Evolutionary conservation across 176 grass and related monocot species (phyloP), one percentile per base, ranked within the genome.

Genomic region (Rhipidocladum racemiflorum): DNA sequence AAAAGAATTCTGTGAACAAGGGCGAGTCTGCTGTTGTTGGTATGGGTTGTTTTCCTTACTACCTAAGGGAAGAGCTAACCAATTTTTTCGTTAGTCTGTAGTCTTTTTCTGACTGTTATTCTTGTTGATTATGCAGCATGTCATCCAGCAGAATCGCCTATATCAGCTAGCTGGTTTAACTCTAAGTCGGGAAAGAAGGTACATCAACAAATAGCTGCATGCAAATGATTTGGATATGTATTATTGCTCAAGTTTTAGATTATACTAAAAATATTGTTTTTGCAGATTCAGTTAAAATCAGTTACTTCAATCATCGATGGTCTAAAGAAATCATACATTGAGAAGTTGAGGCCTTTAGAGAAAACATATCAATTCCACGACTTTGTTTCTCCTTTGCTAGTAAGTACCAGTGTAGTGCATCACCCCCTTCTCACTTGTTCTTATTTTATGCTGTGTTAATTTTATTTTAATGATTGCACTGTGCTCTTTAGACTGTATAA

Each of bases 301-400:
- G 96, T 98, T 70, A 95, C 96, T 72, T 98, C 96, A 9, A 90
- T 98, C 54, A 80, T 91, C 23, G 96, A 98, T 74, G 96, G 96
- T 43, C 75, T 98, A 83, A 98, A 98, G 85, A 94, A 90, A 91
- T 69, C 85, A 67, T 98, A 98, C 72, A 86, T 93, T 28, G 90
- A 98, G 86, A 98, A 91, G 14, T 24, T 98, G 84, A 95, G 88
- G 44, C 96, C 92, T 44, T 53, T 95, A 48, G 96, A 98, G 65
- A 91, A 89, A 78, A 90, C 88, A 12, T 98, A 98, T 71, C 89
- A 85, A 35, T 98, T 91, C 73, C 61, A 78, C 17, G 89, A 98
- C 61, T 98, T 95, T 70, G 87, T 77, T 65, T 94, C 90, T 71
- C 90, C 96, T 16, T 88, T 98, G 42, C 62, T 98, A 90, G 96